Evolutionary conservation across 345 rosid species (phyloP).

Genomic region (Mallotus nudiflorus): DNA sequence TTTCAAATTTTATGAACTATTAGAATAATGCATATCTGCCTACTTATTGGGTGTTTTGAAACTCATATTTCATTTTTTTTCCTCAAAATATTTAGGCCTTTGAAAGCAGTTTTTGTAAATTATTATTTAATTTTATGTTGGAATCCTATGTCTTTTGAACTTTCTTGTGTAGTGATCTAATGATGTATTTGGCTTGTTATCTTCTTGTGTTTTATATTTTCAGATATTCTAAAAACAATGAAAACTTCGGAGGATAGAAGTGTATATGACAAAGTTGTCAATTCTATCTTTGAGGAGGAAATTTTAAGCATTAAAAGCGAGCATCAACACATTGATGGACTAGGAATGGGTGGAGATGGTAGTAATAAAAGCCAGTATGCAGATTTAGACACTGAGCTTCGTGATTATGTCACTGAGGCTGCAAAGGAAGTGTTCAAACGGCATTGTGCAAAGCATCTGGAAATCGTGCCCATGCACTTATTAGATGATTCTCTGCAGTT

Average conservation of each 20-base stretch:
- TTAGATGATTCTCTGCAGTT: conserved; percentile 60
- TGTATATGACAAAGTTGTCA: conserved; percentile 81
- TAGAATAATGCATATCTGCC: no score
- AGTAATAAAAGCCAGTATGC: conserved; percentile 52
- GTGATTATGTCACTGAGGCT: conserved; percentile 72
- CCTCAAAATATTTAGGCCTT: no score
- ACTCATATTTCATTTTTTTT: no score
- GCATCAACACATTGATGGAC: conserved; percentile 45
- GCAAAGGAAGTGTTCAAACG: conserved; percentile 78
- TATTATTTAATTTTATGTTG: no score
- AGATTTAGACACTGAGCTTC: conserved; percentile 69
- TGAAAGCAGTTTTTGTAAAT: no score
- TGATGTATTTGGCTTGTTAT: conserved; percentile 20
- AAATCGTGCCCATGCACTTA: conserved; percentile 67
- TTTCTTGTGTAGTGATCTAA: no score
- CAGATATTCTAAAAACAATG: conserved; percentile 85
- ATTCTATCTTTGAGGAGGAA: conserved; percentile 79
- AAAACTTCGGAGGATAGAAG: conserved; percentile 81
- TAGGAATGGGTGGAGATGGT: conserved; percentile 39
- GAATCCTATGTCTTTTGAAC: no score
- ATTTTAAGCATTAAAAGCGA: conserved; percentile 47
- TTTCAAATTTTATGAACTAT: no score
- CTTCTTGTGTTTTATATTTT: conserved; percentile 31
- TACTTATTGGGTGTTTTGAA: no score
- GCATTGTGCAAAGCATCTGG: conserved; percentile 86